Conservation (phyloP, 768 basidiomycete species). For the Psilocybe azurescens region DNA sequence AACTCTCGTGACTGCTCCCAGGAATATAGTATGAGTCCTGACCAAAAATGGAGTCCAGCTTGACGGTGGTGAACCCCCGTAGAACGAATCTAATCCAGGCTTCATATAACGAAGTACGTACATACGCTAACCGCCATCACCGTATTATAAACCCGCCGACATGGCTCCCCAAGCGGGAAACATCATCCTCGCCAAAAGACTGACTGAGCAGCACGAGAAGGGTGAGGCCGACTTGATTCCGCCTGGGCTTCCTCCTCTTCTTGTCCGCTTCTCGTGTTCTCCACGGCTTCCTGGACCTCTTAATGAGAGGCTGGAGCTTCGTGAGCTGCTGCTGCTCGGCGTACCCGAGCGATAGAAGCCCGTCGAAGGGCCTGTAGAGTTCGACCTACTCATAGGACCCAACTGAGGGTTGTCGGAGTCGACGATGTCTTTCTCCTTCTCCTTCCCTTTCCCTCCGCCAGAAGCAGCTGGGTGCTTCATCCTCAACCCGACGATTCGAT, state of each 20-base stretch:
- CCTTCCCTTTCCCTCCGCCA: neutral
- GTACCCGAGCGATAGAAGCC: slow-evolving; percentile 1
- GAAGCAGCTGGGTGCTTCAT: neutral
- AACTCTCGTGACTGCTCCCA: too few relatives aligned
- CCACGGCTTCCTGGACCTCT: neutral
- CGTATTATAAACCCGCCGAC: neutral
- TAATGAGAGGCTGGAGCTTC: neutral
- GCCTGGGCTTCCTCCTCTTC: neutral
- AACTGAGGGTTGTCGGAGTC: neutral
- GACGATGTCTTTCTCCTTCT: neutral
- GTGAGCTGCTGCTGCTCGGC: neutral
- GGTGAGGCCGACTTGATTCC: neutral
- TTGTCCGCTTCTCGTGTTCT: neutral
- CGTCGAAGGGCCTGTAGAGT: neutral
- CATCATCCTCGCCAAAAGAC: slow-evolving; percentile 13
- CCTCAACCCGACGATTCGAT: neutral
- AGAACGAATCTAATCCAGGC: too few relatives aligned
- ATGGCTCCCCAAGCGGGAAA: slow-evolving; percentile 6
- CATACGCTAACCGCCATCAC: too few relatives aligned
- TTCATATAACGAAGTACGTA: too few relatives aligned
- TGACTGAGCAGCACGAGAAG: slow-evolving; percentile 15
- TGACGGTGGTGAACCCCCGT: too few relatives aligned
- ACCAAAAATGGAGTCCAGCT: too few relatives aligned
- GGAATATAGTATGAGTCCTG: too few relatives aligned
- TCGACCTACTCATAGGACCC: neutral